Base-by-base conservation (phyloP, 495 filamentous ascomycete species). In the Daldinia grandis region DNA sequence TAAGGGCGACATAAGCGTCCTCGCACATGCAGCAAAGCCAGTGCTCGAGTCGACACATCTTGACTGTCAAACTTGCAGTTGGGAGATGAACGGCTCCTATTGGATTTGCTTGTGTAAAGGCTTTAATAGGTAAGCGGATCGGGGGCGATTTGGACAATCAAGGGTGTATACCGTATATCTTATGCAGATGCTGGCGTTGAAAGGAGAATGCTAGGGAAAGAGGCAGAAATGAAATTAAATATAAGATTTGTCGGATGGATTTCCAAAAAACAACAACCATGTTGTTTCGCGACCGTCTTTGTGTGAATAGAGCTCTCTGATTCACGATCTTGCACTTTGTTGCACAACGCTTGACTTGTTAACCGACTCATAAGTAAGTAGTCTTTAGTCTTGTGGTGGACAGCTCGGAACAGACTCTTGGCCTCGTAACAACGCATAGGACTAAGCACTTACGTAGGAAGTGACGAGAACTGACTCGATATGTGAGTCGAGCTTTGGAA, bases 11-110 rank as follows among this genome's bases (percentile, higher is more conserved):
- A 12, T 53, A 53, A 6, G 49, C 25, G 14, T 30, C 49, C 49
- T 53, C 24, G 12, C 49, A 53, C 30, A 28, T 14, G 24, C 49
- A 28, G 6, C 49, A 53, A 53, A 53, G 49, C 49, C 49, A 53
- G 27, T n/a, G 49, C 15, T 53, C 49, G 17, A 53, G 27, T 28
- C 15, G 49, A n/a, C 49, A 53, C 49, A 53, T 53, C 12, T 30
- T 53, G 24, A 25, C 21, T 53, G 49, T 17, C 7, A 25, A n/a
- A 3, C 8, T n/a, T n/a, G 15, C 24, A 27, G 24, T 53, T 4
- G 12, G 30, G 15, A 28, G 25, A 53, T n/a, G 25, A 10, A 30
- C 5, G 4, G 9, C 5, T 53, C 17, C 7, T 53, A 14, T 30
- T 30, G 3, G 0, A 28, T 28, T 3, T 17, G 25, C 14, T 17